Percentiles rank a stretch among this genome's conserved stretches.
phyloP scores from a whole-genome alignment of 208 protist genomes.

The Crithidia expoeki region DNA sequence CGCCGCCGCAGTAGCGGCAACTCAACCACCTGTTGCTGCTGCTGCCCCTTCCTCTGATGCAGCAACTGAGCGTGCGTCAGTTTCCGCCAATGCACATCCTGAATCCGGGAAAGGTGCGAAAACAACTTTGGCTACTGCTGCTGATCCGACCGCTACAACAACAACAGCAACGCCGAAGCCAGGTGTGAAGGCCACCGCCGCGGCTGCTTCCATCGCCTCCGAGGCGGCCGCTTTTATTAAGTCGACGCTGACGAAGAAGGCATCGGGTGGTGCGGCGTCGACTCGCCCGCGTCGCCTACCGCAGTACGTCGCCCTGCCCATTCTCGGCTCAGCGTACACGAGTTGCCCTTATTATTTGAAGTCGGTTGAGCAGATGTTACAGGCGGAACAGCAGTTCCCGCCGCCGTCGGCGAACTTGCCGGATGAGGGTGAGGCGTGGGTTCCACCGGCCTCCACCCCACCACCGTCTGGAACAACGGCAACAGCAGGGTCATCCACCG shows the following conservation, averaged over 20 bases:
- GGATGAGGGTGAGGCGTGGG: slow-evolving; percentile 27
- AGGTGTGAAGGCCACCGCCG: slow-evolving; percentile 11
- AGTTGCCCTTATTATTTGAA: slow-evolving; percentile 59
- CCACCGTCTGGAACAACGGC: no score
- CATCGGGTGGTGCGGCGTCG: slow-evolving; percentile 1
- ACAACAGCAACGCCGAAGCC: not conserved
- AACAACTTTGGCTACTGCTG: not conserved
- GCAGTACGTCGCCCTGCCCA: slow-evolving; percentile 53
- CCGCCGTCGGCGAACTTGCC: slow-evolving; percentile 32
- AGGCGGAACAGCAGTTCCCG: slow-evolving; percentile 41
- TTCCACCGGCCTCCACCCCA: slow-evolving; percentile 8
- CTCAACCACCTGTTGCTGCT: not conserved
- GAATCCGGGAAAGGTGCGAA: no score
- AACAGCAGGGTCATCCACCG: not conserved
- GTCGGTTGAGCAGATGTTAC: slow-evolving; percentile 54
- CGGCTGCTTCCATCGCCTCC: slow-evolving; percentile 19
- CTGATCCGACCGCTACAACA: not conserved
- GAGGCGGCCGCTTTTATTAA: slow-evolving; percentile 39
- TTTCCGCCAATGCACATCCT: no score
- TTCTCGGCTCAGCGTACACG: slow-evolving; percentile 51
- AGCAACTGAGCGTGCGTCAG: not conserved
- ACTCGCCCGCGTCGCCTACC: slow-evolving; percentile 12
- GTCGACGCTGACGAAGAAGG: slow-evolving; percentile 24
- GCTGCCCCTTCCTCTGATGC: not conserved
- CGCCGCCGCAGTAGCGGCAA: not conserved